Evolutionary conservation across 371 early-diverging fungal genomes (phyloP).

Genomic region (Rhizopus stolonifer): DNA sequence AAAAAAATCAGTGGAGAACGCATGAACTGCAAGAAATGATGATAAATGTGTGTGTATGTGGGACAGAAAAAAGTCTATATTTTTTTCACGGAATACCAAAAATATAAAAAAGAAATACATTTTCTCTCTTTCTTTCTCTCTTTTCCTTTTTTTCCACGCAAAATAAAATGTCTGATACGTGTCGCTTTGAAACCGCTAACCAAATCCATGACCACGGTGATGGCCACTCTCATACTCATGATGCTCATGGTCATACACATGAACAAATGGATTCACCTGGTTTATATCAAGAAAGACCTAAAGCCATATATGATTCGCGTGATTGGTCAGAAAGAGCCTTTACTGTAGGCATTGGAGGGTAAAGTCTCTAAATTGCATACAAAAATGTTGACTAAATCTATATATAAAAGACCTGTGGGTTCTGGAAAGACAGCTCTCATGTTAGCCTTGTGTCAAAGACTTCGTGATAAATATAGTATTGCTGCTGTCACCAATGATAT

Average conservation of each 20-base stretch:
- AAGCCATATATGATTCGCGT: conserved; percentile 68
- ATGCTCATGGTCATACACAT: conserved; percentile 77
- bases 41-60: neutral
- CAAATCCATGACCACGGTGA: conserved; percentile 35
- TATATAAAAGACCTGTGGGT: conserved; percentile 76
- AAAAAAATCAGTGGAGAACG: too few relatives aligned
- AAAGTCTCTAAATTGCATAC: conserved; percentile 25
- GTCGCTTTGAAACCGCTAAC: conserved; percentile 26
- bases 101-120: conserved; percentile 16
- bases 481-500: conserved; percentile 89
- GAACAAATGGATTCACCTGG: conserved; percentile 90
- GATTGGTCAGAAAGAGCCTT: conserved; percentile 92
- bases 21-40: too few relatives aligned
- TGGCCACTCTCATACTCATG: conserved; percentile 35
- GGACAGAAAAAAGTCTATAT: neutral
- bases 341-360: conserved; percentile 95
- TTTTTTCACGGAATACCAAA: too few relatives aligned
- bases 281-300: conserved; percentile 72
- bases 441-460: conserved; percentile 82
- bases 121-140: neutral
- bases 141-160: neutral
- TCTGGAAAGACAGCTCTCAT: conserved; percentile 94
- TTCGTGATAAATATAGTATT: conserved; percentile 77
- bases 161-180: conserved; percentile 16
- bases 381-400: neutral